Conservation (phyloP, 1,139 yeast genomes). For the Kazachstania sp. region DNA sequence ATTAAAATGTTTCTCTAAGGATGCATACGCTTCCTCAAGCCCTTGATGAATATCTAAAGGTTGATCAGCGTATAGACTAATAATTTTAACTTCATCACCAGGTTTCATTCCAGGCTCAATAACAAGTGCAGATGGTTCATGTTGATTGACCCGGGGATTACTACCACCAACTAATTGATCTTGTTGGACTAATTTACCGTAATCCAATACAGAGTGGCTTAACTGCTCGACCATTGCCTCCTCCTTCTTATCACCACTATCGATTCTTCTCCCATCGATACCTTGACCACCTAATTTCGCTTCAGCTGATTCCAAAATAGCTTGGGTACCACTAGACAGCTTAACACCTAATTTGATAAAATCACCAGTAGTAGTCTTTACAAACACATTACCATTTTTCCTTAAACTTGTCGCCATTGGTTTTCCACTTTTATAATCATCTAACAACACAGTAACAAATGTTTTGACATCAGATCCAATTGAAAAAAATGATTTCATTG, state of each 20-base stretch:
- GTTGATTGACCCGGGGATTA: conserved; percentile 21
- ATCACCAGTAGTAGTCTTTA: conserved; percentile 74
- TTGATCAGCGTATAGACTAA: conserved; percentile 79
- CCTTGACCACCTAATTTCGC: conserved; percentile 32
- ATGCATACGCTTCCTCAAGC: conserved; percentile 57
- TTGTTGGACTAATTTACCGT: conserved; percentile 15
- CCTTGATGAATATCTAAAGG: conserved; percentile 70
- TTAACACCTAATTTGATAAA: conserved; percentile 75
- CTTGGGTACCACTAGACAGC: conserved; percentile 83
- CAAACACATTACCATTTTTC: conserved; percentile 70
- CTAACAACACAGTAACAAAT: conserved; percentile 61
- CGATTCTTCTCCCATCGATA: conserved; percentile 13
- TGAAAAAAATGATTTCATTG: conserved; percentile 67
- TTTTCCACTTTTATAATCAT: conserved; percentile 63
- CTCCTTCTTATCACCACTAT: background rate
- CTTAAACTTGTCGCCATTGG: conserved; percentile 61
- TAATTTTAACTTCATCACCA: conserved; percentile 40
- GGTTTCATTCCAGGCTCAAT: conserved; percentile 25
- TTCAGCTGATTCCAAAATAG: conserved; percentile 71
- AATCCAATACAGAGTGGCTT: conserved; percentile 1
- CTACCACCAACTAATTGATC: conserved; percentile 29
- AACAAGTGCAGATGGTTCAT: conserved; percentile 21
- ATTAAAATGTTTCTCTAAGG: conserved; percentile 60
- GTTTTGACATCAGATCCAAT: conserved; percentile 74
- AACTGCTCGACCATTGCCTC: background rate